Base-by-base conservation (phyloP, 305 asterid genomes). In the Plantago coronopus region DNA sequence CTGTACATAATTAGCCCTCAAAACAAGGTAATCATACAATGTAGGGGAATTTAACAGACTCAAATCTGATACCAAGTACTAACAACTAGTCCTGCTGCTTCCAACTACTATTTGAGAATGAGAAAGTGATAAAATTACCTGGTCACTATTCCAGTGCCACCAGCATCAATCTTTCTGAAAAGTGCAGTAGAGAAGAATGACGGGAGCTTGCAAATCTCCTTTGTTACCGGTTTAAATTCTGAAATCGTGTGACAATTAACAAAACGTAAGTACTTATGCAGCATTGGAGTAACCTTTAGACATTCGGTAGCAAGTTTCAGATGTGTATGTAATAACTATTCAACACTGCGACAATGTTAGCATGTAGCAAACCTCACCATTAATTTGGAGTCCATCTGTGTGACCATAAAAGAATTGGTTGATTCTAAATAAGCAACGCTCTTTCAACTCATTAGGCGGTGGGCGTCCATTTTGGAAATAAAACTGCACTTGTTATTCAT, bases 151-250 rank as follows among this genome's bases (percentile, higher is more conserved):
- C 99, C 97, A 27, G 79, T 80, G 64, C 81, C 67, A 66, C 69
- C 79, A 42, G 74, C 70, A 66, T 94, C 99, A 19, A 89, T 94
- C 84, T 79, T 89, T 73, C 76, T 83, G 71, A 94, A 94, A 66
- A 94, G 87, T 38, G 78, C 82, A 27, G 86, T 58, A 57, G 99
- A 94, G 82, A 89, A 87, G 88, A 94, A 94, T 45, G 99, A 89
- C 0, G 99, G 97, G 38, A 94, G 91, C 95, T 94, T 94, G 88
- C 99, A 94, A 16, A 94, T 82, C 72, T 94, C 99, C 79, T 89
- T 87, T 3, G 97, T 89, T 66, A 94, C 86, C 18, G 86, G 90
- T 76, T 94, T 94, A 56, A 89, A 85, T 77, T 89, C 99, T 94
- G 87, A 71, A 66, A 76, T 45, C 37, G 7, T 29, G 37, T 29